Base-by-base conservation (phyloP, 176 grass and related monocot species). In the Musa troglodytarum region DNA sequence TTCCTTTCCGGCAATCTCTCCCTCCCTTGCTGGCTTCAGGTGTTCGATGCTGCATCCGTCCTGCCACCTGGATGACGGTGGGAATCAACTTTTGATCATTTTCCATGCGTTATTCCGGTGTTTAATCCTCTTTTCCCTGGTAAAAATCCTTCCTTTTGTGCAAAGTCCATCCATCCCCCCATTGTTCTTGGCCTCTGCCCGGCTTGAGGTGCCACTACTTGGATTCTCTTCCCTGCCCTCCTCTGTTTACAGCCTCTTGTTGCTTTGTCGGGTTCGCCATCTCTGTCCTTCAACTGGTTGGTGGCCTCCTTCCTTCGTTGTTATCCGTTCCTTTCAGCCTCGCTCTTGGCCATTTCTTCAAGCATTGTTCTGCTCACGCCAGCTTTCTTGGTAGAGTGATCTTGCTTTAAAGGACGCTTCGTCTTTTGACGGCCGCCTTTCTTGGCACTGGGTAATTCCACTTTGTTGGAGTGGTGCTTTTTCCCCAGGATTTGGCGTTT, bases 261-360 rank as follows among this genome's bases (percentile, higher is more conserved):
- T 21, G 68, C 68, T 70, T 70, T 70, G 20, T 12, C 20, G 68
- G 17, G 4, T 50, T 50, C 4, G 20, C 10, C 49, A 9, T 20
- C 68, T 70, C 17, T 62, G 11, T 50, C 51, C 68, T 52, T 70
- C 19, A 11, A 20, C 13, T 12, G 63, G 20, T 26, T 65, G 63
- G 21, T 65, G 24, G 63, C 22, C 63, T 28, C 14, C 62, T 64
- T 24, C 63, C 21, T 24, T 23, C 63, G 34, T 43, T 43, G 34
- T 6, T 43, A 6, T 43, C 34, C 4, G 4, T 26, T 11, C 23
- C 23, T 25, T 21, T 19, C 61, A 11, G n/a, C 20, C 22, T 63
- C 22, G 34, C 61, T 8, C 61, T 63, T 23, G 17, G 19, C n/a
- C 9, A 63, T 70, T 70, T 70, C 68, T 70, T 70, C 68, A 70